Base-by-base conservation (phyloP, 1,284 basidiomycete species). In the Rugosomyces carneus region DNA sequence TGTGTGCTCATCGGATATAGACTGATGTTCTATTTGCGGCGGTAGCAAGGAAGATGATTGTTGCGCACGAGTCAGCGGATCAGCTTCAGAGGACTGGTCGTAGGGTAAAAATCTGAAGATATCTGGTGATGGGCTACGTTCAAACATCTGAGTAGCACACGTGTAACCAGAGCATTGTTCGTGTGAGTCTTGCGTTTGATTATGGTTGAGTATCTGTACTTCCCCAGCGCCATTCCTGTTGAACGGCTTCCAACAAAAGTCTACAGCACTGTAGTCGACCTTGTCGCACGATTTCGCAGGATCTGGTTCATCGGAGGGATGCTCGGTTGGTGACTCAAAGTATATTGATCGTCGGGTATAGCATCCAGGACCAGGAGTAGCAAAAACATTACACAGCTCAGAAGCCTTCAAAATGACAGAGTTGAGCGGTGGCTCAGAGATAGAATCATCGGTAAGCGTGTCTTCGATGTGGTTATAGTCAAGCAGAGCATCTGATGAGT, bases 241-340 rank as follows among this genome's bases (percentile, higher is more conserved):
- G 51, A 77, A 80, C 11, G 72, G 72, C 40, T 63, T 61, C 81
- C 81, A 83, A 43, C 58, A 68, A 53, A 84, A 84, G 53, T 76
- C 74, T 3, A 81, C 60, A 3, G 56, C 53, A 3, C 63, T 58
- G 40, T 65, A 61, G 56, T 72, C 68, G 41, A 71, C 60, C 54
- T 62, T 58, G 43, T 63, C 62, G 42, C 61, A 62, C 41, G 62
- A 56, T 24, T 65, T 57, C 27, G 64, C 53, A 47, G 69, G 62
- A 57, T 75, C 72, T 44, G 69, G 73, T 34, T 34, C 31, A 32
- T 60, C 54, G 21, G 67, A 63, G 34, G 72, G 70, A 48, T 76
- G 72, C 59, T 76, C 72, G n/a, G 66, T 64, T 3, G 75, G 76
- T 1, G 72, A 72, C 57, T 78, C 73, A 52, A 74, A 76, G 60